A percentile compares a stretch with the other conserved stretches of the same genome.
Conservation (phyloP, 345 rosid genomes). For the Citrus mangshanensis region DNA sequence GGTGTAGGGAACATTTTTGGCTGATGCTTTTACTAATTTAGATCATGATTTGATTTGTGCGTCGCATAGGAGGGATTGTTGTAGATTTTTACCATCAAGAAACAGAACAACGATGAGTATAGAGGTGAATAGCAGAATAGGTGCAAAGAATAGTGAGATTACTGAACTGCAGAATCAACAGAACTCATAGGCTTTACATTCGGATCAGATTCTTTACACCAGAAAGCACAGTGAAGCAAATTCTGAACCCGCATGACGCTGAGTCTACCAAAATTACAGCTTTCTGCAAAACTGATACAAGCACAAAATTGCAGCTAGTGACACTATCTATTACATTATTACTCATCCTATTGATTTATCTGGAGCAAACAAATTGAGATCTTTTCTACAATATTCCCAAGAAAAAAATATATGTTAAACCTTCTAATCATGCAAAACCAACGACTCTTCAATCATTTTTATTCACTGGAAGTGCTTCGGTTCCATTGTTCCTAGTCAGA, state of each 20-base stretch:
- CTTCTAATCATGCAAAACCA: neutral
- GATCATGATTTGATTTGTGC: slow-evolving; percentile 20
- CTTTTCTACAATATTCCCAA: neutral
- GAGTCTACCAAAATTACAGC: neutral
- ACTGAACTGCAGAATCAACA: slow-evolving; percentile 35
- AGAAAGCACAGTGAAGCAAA: neutral
- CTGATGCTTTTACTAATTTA: neutral
- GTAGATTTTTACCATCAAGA: slow-evolving; percentile 63
- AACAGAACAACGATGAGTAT: slow-evolving; percentile 51
- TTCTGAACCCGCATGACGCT: neutral
- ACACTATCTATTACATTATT: neutral
- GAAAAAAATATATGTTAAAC: neutral
- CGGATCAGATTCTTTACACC: neutral
- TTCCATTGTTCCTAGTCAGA: slow-evolving; percentile 2
- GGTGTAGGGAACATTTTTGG: neutral
- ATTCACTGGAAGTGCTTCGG: slow-evolving; percentile 9
- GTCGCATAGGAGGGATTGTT: slow-evolving; percentile 84
- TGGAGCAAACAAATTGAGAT: neutral
- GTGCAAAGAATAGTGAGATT: slow-evolving; percentile 42
- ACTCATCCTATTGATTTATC: neutral
- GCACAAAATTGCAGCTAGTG: neutral
- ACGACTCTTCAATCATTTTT: neutral
- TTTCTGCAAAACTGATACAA: slow-evolving; percentile 11
- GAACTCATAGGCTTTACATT: neutral
- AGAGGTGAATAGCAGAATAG: slow-evolving; percentile 65